Evolutionary conservation across 2,329 filamentous ascomycete genomes (phyloP), one percentile per base, ranked within the genome.

Genomic region (Talaromyces sp.): DNA sequence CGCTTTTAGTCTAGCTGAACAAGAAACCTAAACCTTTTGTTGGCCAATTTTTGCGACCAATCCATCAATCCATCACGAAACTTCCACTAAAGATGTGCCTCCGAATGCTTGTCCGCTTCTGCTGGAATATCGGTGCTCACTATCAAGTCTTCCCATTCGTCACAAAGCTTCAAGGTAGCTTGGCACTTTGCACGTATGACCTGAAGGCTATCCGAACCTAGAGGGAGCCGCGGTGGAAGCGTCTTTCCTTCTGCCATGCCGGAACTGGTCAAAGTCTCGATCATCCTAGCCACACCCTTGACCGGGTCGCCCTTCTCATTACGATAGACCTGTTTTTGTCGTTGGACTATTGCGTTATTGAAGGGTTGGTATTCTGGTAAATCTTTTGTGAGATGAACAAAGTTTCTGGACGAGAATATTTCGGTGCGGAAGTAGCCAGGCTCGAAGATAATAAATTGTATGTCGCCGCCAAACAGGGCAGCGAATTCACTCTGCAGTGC

Each of bases 301-400:
- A 62, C 59, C 35, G 69, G 63, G 62, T 71, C 70, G 3, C 70
- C 71, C 17, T 59, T 56, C 46, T 71, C 67, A 3, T 63, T 69
- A 9, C 64, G 64, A 10, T 60, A 49, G 49, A 60, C n/a, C 41
- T 58, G 4, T 27, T 17, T 24, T 58, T 57, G 49, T 24, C 32
- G 35, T 43, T 59, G 14, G 7, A 21, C 46, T 43, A 49, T 26
- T 64, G 38, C n/a, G 57, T 56, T 21, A 74, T 63, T 5, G 75
- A 75, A 3, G 71, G 65, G 3, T 69, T 55, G 6, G 73, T 75
- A 6, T 71, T 76, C 11, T 71, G 64, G 64, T 83, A 83, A 31
- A 78, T 41, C 43, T 26, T 53, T 32, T 13, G 58, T 53, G 13
- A 32, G 32, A 10, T 56, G 9, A n/a, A 60, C 17, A 29, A 50